Conservation (phyloP, 2,329 filamentous ascomycete genomes). For the Lomentospora prolificans region DNA sequence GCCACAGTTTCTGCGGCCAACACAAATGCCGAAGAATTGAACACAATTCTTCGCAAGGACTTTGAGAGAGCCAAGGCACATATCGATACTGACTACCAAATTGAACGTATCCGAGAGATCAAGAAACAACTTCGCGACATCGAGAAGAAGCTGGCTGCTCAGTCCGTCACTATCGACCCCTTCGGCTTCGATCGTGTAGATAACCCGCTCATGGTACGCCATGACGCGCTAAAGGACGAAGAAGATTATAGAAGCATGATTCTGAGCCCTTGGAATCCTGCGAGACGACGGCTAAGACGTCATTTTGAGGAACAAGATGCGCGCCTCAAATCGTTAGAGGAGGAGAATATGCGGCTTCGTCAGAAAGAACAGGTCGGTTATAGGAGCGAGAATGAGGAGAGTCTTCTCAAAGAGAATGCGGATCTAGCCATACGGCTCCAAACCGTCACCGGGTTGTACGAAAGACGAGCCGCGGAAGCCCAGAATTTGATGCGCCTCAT, state of each 20-base stretch:
- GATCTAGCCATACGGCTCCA: no score
- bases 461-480: no score
- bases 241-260: neutral
- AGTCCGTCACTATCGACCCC: neutral
- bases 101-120: neutral
- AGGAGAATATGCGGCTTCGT: neutral
- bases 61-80: neutral
- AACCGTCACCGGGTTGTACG: no score
- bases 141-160: neutral
- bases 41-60: neutral
- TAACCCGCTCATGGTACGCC: neutral
- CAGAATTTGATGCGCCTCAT: no score
- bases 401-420: no score
- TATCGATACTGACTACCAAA: neutral
- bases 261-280: neutral
- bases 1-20: neutral
- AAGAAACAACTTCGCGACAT: neutral
- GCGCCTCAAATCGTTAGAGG: neutral
- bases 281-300: neutral
- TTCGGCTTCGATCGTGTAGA: neutral
- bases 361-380: neutral
- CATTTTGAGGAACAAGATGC: neutral
- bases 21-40: neutral
- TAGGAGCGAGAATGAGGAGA: no score
- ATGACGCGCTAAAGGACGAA: neutral